Evolutionary conservation across 306 rosid species (phyloP).

Genomic region (Quillaja saponaria): DNA sequence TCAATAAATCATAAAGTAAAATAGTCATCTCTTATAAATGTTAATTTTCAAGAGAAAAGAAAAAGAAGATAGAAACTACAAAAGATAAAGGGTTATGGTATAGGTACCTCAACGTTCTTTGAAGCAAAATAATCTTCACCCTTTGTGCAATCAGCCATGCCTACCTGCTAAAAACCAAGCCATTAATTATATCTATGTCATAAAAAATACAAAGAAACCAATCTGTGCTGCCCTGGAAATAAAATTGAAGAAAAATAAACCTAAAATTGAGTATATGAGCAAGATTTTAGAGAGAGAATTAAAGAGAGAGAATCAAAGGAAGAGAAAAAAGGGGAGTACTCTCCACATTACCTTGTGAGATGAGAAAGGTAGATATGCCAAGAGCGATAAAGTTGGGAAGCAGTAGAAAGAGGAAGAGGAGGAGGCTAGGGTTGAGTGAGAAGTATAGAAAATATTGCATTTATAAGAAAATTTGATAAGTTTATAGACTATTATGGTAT

Average conservation of each 20-base stretch:
- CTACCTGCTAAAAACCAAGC: slow-evolving; percentile 31
- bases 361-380: slow-evolving; percentile 53
- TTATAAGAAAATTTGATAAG: slow-evolving; percentile 29
- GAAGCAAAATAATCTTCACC: slow-evolving; percentile 53
- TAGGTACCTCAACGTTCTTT: slow-evolving; percentile 56
- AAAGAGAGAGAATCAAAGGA: slow-evolving; percentile 2
- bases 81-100: background rate
- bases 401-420: slow-evolving; percentile 40
- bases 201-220: background rate
- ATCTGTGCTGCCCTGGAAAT: background rate
- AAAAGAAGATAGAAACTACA: too few relatives aligned
- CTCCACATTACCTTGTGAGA: slow-evolving; percentile 42
- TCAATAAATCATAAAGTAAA: too few relatives aligned
- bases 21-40: too few relatives aligned
- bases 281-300: background rate
- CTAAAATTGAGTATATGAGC: slow-evolving; percentile 5
- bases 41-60: too few relatives aligned
- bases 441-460: slow-evolving; percentile 48
- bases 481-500: too few relatives aligned
- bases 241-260: slow-evolving; percentile 23
- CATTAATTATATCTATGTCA: slow-evolving; percentile 1
- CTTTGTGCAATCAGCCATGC: slow-evolving; percentile 68
- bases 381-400: slow-evolving; percentile 33
- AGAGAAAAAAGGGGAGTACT: slow-evolving; percentile 16
- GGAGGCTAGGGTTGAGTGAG: slow-evolving; percentile 55